Evolutionary conservation across 305 asterid genomes (phyloP), one percentile per base, ranked within the genome.

Genomic region (Caryopteris hybrid): DNA sequence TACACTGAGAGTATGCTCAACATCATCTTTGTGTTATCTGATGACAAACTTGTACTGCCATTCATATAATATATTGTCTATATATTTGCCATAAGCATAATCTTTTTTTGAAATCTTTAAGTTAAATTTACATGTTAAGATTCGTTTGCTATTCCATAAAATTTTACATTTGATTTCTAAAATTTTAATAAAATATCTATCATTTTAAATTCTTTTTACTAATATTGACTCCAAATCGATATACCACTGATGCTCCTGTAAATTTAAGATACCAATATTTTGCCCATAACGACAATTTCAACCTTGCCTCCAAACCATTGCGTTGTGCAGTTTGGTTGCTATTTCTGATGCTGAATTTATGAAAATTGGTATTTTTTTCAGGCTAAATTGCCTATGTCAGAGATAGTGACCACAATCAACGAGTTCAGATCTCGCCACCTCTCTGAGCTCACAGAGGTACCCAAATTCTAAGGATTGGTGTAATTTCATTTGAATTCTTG

Each of bases 371-470:
- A 45, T 63, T 1, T 61, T 55, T 10, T 77, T 51, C 81, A 92
- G 99, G 94, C 97, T 71, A 95, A 95, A 78, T 77, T 95, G 75
- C 97, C 98, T 0, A 78, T 68, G 80, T 76, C 98, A 5, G 99
- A 95, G 90, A 95, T 95, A 79, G 95, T 89, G 4, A 86, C 99
- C 61, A 81, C 99, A 8, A 91, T 95, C 63, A 95, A 95, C 4
- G 98, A 95, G 79, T 95, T 92, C 60, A 89, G 99, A 79, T 81
- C 96, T 52, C 98, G 96, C 72, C 99, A 95, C 74, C 96, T 95
- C 64, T 84, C 99, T 21, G 99, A 95, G 91, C 96, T 95, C 11
- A 85, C 95, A 3, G 99, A 95, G 98, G 99, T 92, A 86, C n/a
- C 45, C 72, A 55, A 17, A 66, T 8, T 68, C 16, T 12, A 52